Base-by-base conservation (phyloP, 2,329 filamentous ascomycete genomes). In the Fusarium sp. region DNA sequence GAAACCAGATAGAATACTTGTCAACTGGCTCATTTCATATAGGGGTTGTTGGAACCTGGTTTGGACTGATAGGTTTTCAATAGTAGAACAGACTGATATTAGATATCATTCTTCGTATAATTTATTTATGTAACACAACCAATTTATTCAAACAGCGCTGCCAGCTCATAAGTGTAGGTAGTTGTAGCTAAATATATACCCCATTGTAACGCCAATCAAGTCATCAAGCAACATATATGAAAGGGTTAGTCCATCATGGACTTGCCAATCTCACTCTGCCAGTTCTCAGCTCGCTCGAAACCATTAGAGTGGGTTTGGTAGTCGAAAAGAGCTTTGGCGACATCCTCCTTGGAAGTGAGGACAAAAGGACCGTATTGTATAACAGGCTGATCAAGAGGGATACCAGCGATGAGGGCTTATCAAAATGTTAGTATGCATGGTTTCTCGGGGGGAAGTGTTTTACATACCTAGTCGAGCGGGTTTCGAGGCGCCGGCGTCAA, bases 301-400 rank as follows among this genome's bases (percentile, higher is more conserved):
- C 93, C 93, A 80, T 95, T 95, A 41, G 87, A 85, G 70, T 89
- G 86, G 19, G 86, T 90, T 82, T 93, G 91, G 78, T 90, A 96
- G 80, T 96, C 93, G 76, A 89, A 83, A 81, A 96, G 86, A 4
- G 93, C 93, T 84, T 95, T 87, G 77, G 92, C 90, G 8, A 95
- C 91, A 73, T 93, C 90, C 59, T 93, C 90, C 78, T 92, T 85
- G 45, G 87, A 89, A 67, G 84, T 94, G 66, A 94, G 82, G n/a
- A 96, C 94, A 79, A 96, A 96, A 2, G 94, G 93, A 0, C 93
- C 94, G 76, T 95, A 95, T 84, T 96, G 93, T 38, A 95, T 91
- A 39, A 96, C 88, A 44, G 91, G 88, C 82, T 96, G 93, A 76
- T 95, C 91, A 3, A 95, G 85, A 5, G 94, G 94, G 73, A 93